Evolutionary conservation across 2,329 filamentous ascomycete genomes (phyloP).

Genomic region (Alternaria longipes): DNA sequence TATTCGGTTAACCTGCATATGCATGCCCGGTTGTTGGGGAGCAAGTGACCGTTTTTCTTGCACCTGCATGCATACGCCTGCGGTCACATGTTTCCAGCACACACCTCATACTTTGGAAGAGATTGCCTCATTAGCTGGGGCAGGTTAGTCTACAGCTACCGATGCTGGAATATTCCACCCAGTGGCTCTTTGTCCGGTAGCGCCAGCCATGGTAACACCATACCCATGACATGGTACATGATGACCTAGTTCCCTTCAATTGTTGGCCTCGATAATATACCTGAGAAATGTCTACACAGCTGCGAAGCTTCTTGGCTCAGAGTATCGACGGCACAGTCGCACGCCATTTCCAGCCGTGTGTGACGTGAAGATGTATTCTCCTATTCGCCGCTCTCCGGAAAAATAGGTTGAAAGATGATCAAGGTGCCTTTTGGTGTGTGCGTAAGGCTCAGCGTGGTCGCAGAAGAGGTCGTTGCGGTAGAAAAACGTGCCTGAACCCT

Average conservation of each 20-base stretch:
- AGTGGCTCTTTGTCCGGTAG: not conserved
- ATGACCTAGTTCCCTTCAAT: not conserved
- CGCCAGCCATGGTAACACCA: not conserved
- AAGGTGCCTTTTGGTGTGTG: conserved; percentile 8
- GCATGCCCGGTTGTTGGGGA: conserved; percentile 12
- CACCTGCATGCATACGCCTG: conserved; percentile 25
- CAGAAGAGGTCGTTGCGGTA: conserved; percentile 12
- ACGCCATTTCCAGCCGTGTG: conserved; percentile 5
- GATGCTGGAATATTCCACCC: not conserved
- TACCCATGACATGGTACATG: not conserved
- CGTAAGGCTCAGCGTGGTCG: conserved; percentile 15
- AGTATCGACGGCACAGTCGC: conserved; percentile 13
- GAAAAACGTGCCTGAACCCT: not conserved
- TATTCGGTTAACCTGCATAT: conserved; percentile 23
- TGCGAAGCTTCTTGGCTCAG: not conserved
- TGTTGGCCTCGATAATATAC: not conserved
- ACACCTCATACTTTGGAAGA: conserved; percentile 4
- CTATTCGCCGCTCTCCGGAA: conserved; percentile 3
- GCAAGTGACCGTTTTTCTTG: conserved; percentile 13
- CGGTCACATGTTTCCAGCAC: conserved; percentile 26
- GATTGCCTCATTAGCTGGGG: not conserved
- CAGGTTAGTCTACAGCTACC: not conserved
- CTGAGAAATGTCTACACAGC: not conserved
- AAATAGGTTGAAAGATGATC: not conserved
- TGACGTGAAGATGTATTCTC: conserved; percentile 9